These are phyloP conservation scores for Neopestalotiopsis sp. DNA, from an alignment of 2,329 filamentous ascomycete species.

Conservation along the genomic window DNA sequence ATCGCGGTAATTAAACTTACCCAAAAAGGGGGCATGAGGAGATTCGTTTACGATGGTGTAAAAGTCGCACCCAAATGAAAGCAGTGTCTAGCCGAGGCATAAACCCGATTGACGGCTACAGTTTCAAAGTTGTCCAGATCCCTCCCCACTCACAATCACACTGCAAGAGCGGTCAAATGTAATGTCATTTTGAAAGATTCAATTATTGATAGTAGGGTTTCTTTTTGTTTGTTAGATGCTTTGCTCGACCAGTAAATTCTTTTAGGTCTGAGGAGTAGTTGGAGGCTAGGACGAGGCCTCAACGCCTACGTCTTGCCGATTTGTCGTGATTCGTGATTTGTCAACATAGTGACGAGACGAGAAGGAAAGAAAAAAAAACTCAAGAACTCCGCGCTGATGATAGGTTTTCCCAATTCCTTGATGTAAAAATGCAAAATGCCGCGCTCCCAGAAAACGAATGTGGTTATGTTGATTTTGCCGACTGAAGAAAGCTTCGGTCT, in stretches of 20 bases:
- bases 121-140: too few relatives aligned
- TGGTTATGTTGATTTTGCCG: background rate
- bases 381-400: constrained; percentile 13
- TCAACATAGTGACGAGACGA: background rate
- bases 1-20: too few relatives aligned
- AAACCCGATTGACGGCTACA: too few relatives aligned
- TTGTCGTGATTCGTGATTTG: constrained; percentile 9
- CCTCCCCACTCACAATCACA: background rate
- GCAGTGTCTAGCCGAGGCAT: too few relatives aligned
- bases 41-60: too few relatives aligned
- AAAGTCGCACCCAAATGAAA: too few relatives aligned
- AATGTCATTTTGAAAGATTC: background rate
- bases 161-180: background rate
- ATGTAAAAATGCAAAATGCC: constrained; percentile 4
- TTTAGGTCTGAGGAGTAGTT: background rate
- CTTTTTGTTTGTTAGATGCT: background rate
- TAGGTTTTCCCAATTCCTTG: background rate
- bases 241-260: background rate
- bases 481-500: background rate
- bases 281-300: background rate
- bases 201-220: background rate
- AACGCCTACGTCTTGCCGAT: background rate
- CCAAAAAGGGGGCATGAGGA: too few relatives aligned
- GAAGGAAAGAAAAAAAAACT: background rate
- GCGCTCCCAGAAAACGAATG: constrained; percentile 1